Conservation (phyloP, 2,329 filamentous ascomycete species). For the Cladophialophora psammophila region DNA sequence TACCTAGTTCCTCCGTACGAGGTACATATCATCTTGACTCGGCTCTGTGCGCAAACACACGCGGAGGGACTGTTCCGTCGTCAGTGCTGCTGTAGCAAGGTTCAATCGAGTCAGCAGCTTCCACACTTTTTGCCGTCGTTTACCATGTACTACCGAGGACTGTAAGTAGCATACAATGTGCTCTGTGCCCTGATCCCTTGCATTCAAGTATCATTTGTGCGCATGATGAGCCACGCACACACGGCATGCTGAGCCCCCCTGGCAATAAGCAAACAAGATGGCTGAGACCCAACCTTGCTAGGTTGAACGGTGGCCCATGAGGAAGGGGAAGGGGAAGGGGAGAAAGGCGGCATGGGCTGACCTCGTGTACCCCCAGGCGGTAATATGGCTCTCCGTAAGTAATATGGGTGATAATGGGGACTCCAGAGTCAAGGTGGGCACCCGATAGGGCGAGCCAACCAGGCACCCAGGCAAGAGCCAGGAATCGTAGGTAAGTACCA, state of each 20-base stretch:
- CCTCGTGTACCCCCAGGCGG: slow-evolving; percentile 6
- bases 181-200: not conserved
- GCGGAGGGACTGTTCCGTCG: not conserved
- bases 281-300: not conserved
- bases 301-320: slow-evolving; percentile 6
- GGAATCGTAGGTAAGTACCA: not conserved
- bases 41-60: not conserved
- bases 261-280: slow-evolving; percentile 3
- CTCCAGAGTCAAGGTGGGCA: slow-evolving; percentile 4
- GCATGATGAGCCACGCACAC: slow-evolving; percentile 12
- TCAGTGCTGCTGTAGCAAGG: not conserved
- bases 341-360: slow-evolving; percentile 13
- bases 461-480: not conserved
- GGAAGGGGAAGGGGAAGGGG: not conserved
- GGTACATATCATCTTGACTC: not conserved
- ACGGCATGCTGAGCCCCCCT: slow-evolving; percentile 6
- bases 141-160: not conserved
- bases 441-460: slow-evolving; percentile 3
- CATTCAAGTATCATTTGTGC: not conserved
- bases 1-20: not conserved
- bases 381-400: not conserved
- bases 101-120: slow-evolving; percentile 12
- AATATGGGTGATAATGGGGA: slow-evolving; percentile 2
- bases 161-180: slow-evolving; percentile 1
- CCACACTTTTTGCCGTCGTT: not conserved